phyloP scores from a whole-genome alignment of 148 eudicot genomes.

The Vaccinium darrowii region DNA sequence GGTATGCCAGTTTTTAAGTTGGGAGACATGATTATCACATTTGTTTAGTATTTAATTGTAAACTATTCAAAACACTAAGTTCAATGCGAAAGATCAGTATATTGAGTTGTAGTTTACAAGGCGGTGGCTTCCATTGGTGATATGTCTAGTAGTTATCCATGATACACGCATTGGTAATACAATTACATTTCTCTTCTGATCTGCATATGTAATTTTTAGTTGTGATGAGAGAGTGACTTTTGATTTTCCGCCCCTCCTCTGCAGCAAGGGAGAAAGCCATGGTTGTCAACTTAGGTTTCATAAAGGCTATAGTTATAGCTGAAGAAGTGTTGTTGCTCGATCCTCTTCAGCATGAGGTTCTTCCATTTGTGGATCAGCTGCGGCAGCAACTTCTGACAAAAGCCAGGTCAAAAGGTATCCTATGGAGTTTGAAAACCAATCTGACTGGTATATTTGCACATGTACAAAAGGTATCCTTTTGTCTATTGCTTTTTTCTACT shows the following conservation, averaged over 20 bases:
- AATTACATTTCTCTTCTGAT: background rate
- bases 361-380: slow-evolving; percentile 97
- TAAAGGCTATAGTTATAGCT: slow-evolving; percentile 46
- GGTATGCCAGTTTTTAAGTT: background rate
- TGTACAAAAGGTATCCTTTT: slow-evolving; percentile 80
- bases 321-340: slow-evolving; percentile 84
- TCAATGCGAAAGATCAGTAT: background rate
- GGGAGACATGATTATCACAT: background rate
- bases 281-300: slow-evolving; percentile 91
- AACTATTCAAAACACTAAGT: background rate
- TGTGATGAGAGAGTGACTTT: background rate
- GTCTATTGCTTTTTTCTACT: background rate
- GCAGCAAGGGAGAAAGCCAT: slow-evolving; percentile 96
- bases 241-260: slow-evolving; percentile 3
- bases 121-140: background rate
- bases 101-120: background rate
- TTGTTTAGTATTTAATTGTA: background rate
- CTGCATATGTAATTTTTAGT: background rate
- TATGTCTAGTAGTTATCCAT: background rate
- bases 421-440: slow-evolving; percentile 89
- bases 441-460: slow-evolving; percentile 92
- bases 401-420: slow-evolving; percentile 16
- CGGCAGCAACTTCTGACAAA: slow-evolving; percentile 66
- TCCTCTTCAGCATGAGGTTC: slow-evolving; percentile 94
- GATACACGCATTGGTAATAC: background rate